Conservation (phyloP, 2,329 filamentous ascomycete genomes). For the Sporothrix sp. region DNA sequence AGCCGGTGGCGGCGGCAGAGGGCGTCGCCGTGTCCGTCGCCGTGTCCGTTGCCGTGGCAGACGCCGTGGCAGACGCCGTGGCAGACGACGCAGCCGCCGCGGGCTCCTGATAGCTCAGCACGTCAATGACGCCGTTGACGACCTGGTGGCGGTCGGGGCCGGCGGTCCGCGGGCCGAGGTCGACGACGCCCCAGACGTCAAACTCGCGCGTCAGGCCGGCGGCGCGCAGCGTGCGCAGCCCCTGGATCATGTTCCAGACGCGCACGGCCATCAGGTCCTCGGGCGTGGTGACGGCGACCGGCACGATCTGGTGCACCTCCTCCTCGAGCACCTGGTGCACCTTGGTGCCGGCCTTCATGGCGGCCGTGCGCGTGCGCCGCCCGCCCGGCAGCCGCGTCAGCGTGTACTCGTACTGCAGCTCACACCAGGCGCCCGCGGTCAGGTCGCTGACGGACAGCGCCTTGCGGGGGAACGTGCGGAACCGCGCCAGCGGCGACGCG, state of each 20-base stretch:
- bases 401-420: conserved; percentile 85
- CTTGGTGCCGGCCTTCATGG: conserved; percentile 73
- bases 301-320: conserved; percentile 69
- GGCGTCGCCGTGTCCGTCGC: not conserved
- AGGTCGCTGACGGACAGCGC: conserved; percentile 82
- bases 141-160: conserved; percentile 39
- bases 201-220: conserved; percentile 65
- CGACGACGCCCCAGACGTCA: conserved; percentile 75
- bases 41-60: no score
- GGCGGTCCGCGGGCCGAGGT: conserved; percentile 26
- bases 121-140: conserved; percentile 84
- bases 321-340: conserved; percentile 80
- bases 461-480: conserved; percentile 67
- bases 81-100: conserved; percentile 35
- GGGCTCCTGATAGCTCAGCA: conserved; percentile 68
- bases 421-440: conserved; percentile 86
- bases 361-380: conserved; percentile 61
- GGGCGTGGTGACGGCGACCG: conserved; percentile 59
- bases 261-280: conserved; percentile 76
- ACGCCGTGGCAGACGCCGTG: no score
- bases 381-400: conserved; percentile 64
- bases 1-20: conserved; percentile 6
- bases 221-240: conserved; percentile 61
- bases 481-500: conserved; percentile 59
- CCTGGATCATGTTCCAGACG: conserved; percentile 88